These are phyloP conservation scores for Penicillium fimorum DNA, from an alignment of 495 filamentous ascomycete species.

Conservation along the genomic window DNA sequence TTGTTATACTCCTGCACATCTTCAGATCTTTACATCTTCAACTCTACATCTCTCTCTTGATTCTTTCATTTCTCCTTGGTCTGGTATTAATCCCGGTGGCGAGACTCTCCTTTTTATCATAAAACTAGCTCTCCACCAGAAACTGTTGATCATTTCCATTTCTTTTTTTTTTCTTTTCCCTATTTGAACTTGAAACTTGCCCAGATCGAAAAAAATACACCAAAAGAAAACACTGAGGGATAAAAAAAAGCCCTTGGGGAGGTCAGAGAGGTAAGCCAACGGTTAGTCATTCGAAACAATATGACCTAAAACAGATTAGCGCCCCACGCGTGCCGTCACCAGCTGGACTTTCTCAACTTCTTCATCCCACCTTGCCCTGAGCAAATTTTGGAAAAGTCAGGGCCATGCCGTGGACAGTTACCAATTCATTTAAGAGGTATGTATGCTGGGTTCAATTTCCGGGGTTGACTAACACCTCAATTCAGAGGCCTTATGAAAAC, in stretches of 20 bases:
- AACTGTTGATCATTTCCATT: neutral
- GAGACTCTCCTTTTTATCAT: constrained; percentile 17
- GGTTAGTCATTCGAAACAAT: constrained; percentile 20
- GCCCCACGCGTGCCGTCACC: constrained; percentile 33
- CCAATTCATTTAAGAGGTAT: constrained; percentile 58
- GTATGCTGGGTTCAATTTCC: neutral
- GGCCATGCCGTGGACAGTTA: constrained; percentile 57
- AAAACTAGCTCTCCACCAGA: constrained; percentile 3
- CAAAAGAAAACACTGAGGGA: constrained; percentile 18
- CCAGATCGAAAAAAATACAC: neutral
- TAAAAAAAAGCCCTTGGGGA: neutral
- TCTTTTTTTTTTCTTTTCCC: neutral
- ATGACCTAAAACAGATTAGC: constrained; percentile 36
- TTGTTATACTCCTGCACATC: neutral
- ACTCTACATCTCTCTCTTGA: neutral
- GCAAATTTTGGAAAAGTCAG: constrained; percentile 16
- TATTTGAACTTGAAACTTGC: neutral
- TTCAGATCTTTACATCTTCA: neutral
- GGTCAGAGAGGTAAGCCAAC: neutral
- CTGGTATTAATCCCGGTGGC: constrained; percentile 10
- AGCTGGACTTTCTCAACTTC: constrained; percentile 12
- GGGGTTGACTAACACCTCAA: constrained; percentile 4
- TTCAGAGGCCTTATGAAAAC: constrained; percentile 53
- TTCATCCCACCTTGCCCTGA: constrained; percentile 19
- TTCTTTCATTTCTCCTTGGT: constrained; percentile 5